A percentile compares a stretch with the other conserved stretches of the same genome.
phyloP scores from a whole-genome alignment of 179 eudicot genomes.

The Beta lomatogona region DNA sequence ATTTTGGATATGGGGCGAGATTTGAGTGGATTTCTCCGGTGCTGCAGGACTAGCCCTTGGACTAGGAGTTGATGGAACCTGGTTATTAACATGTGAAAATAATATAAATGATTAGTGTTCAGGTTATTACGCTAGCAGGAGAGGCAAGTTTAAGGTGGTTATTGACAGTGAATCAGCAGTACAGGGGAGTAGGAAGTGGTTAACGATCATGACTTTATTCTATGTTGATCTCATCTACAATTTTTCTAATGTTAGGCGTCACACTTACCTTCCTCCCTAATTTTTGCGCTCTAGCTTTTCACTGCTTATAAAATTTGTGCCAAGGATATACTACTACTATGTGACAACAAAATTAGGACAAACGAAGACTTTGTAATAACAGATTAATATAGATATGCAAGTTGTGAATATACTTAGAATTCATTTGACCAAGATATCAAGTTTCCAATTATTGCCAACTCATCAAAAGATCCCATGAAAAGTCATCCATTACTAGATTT shows the following conservation, averaged over 20 bases:
- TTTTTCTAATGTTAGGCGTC: too few relatives aligned
- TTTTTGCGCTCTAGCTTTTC: too few relatives aligned
- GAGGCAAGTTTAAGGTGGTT: background rate
- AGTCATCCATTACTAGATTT: background rate
- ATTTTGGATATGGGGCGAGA: background rate
- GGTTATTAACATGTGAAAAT: background rate
- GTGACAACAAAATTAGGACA: too few relatives aligned
- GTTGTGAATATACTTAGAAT: background rate
- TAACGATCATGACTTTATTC: background rate
- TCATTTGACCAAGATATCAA: background rate
- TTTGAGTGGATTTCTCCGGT: background rate
- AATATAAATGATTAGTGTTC: background rate
- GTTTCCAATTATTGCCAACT: background rate
- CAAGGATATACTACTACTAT: too few relatives aligned
- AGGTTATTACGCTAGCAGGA: background rate
- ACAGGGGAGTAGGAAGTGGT: background rate
- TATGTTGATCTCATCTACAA: too few relatives aligned
- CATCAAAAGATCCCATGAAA: background rate
- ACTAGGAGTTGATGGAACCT: conserved; percentile 10
- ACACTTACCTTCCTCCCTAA: too few relatives aligned
- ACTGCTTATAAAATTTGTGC: too few relatives aligned
- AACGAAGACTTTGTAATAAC: too few relatives aligned
- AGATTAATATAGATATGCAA: too few relatives aligned
- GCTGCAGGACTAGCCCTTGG: conserved; percentile 8
- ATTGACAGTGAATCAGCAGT: background rate